These are phyloP conservation scores for Knufia petricola DNA, from an alignment of 2,329 filamentous ascomycete species.

Conservation along the genomic window DNA sequence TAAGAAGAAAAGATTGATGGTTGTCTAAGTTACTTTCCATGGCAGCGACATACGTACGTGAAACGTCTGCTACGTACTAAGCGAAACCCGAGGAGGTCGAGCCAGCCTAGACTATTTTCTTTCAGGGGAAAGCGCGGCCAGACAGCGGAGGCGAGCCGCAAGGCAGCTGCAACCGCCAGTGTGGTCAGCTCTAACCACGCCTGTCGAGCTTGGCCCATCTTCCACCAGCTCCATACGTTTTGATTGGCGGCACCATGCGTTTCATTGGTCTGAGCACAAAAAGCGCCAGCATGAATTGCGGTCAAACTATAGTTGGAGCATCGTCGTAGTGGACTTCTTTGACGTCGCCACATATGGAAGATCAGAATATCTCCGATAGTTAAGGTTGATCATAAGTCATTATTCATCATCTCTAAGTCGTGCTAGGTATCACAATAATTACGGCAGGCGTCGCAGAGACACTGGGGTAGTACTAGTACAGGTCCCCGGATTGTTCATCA, in stretches of 20 bases:
- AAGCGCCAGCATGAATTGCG: background rate
- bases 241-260: background rate
- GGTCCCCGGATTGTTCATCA: background rate
- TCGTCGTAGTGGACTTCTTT: background rate
- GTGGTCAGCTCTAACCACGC: background rate
- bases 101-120: background rate
- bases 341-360: background rate
- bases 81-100: background rate
- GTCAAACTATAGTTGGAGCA: background rate
- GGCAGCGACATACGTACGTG: background rate
- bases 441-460: no score
- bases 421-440: no score
- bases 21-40: no score
- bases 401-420: no score
- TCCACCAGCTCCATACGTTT: background rate
- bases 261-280: background rate
- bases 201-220: background rate
- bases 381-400: no score
- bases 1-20: no score
- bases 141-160: background rate
- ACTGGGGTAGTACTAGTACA: constrained; percentile 3
- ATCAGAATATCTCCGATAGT: background rate
- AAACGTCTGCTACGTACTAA: constrained; percentile 2
- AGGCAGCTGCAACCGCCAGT: constrained; percentile 1
- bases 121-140: background rate